A percentile compares a stretch with the other conserved stretches of the same genome.
Evolutionary conservation across 1,284 basidiomycete genomes (phyloP).

Genomic region (Volvariella volvacea): DNA sequence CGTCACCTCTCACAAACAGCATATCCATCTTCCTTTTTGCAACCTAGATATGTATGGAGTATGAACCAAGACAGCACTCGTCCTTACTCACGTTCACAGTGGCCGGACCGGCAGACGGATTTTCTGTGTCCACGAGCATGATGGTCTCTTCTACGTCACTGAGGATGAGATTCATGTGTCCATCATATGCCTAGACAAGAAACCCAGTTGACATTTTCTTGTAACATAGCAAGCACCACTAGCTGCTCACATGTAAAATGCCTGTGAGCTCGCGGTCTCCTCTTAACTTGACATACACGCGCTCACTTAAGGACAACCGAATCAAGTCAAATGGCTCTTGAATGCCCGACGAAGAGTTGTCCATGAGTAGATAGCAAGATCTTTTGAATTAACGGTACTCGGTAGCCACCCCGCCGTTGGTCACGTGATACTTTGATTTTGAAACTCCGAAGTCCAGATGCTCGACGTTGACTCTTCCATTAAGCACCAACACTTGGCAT

Average conservation of each 20-base stretch:
- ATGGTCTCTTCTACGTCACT: conserved; percentile 97
- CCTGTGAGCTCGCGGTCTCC: conserved; percentile 93
- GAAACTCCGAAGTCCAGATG: conserved; percentile 20
- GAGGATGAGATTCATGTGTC: conserved; percentile 98
- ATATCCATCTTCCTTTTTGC: conserved; percentile 96
- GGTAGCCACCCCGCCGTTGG: too few relatives aligned
- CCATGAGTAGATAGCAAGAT: conserved; percentile 41
- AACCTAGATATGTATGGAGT: conserved; percentile 42
- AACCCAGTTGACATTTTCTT: conserved; percentile 7
- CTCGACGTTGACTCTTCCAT: too few relatives aligned
- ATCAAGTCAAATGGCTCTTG: conserved; percentile 99
- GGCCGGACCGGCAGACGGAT: conserved; percentile 38
- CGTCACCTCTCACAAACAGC: conserved; percentile 96
- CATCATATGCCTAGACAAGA: conserved; percentile 84
- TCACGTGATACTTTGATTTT: conserved; percentile 11
- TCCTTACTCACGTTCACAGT: conserved; percentile 54
- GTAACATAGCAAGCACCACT: conserved; percentile 19
- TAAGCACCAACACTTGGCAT: too few relatives aligned
- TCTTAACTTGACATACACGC: conserved; percentile 92
- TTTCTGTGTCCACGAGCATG: conserved; percentile 81
- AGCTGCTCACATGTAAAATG: conserved; percentile 72
- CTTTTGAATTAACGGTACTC: not conserved
- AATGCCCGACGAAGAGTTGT: conserved; percentile 69
- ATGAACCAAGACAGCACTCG: not conserved
- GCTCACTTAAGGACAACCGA: conserved; percentile 91